Conservation (phyloP, 306 rosid genomes). For the Casuarina equisetifolia region DNA sequence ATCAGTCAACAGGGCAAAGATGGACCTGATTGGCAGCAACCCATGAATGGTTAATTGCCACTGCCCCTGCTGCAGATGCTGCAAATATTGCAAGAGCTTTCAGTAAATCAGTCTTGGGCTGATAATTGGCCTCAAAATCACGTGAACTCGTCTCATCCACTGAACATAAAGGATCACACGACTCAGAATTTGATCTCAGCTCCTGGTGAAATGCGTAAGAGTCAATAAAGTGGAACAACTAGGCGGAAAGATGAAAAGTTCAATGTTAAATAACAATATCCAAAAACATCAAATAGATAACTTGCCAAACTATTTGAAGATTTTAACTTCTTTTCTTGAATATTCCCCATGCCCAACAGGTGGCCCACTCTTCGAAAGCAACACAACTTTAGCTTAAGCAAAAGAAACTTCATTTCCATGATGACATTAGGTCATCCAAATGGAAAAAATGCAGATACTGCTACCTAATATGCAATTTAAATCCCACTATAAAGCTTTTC, state of each 20-base stretch:
- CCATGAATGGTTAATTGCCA: slow-evolving; percentile 94
- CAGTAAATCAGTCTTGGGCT: slow-evolving; percentile 79
- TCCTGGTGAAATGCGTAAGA: slow-evolving; percentile 48
- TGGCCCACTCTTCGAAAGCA: not conserved
- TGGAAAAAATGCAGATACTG: not conserved
- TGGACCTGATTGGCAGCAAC: slow-evolving; percentile 94
- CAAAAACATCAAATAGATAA: not conserved
- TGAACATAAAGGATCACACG: slow-evolving; percentile 82
- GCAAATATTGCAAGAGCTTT: slow-evolving; percentile 81
- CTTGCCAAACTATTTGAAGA: not conserved
- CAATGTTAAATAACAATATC: slow-evolving; percentile 9
- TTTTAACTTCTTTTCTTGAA: not conserved
- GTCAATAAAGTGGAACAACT: slow-evolving; percentile 27
- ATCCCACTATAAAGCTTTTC: not conserved
- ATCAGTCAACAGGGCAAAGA: slow-evolving; percentile 23
- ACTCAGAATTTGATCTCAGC: slow-evolving; percentile 49
- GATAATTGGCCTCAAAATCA: slow-evolving; percentile 59
- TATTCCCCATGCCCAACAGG: not conserved
- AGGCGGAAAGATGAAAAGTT: slow-evolving; percentile 10
- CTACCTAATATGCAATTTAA: not conserved
- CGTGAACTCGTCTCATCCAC: slow-evolving; percentile 70
- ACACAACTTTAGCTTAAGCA: not conserved
- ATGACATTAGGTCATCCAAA: not conserved
- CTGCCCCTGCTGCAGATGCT: slow-evolving; percentile 63
- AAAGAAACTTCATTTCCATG: slow-evolving; percentile 4